phyloP scores from a whole-genome alignment of 768 basidiomycete genomes.

The Pulveroboletus sp. region DNA sequence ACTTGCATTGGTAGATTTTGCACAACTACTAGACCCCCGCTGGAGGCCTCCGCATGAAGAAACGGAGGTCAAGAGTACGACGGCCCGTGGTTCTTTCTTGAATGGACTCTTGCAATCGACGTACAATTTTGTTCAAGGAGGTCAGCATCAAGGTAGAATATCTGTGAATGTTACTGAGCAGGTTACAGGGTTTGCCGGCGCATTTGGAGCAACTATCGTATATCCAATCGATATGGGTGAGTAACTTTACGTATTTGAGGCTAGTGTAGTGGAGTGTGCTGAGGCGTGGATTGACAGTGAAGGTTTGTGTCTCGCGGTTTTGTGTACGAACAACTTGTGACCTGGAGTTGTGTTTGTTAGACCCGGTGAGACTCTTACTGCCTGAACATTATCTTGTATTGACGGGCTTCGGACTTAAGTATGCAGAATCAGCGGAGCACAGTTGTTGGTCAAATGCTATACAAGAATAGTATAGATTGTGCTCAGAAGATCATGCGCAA shows the following conservation, averaged over 20 bases:
- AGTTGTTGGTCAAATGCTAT: conserved; percentile 93
- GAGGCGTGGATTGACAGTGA: conserved; percentile 44
- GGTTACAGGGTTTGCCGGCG: conserved; percentile 78
- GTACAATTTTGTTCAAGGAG: conserved; percentile 88
- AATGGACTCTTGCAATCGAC: conserved; percentile 60
- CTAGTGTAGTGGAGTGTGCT: conserved; percentile 4
- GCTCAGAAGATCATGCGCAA: conserved; percentile 90
- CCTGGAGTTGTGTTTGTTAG: conserved; percentile 29
- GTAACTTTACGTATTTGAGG: conserved; percentile 27
- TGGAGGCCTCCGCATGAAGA: conserved; percentile 74
- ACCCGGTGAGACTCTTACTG: conserved; percentile 46
- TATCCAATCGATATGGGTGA: conserved; percentile 93
- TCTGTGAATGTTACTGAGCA: conserved; percentile 11
- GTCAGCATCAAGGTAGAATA: conserved; percentile 34
- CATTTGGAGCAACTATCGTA: conserved; percentile 93
- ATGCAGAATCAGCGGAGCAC: conserved; percentile 98
- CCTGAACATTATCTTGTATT: neutral
- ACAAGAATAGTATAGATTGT: conserved; percentile 96
- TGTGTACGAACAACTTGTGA: conserved; percentile 6
- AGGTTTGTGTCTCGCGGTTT: conserved; percentile 45
- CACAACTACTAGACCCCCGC: conserved; percentile 84
- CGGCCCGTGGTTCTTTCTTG: conserved; percentile 42
- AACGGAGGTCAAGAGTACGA: conserved; percentile 31
- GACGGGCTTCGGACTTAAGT: conserved; percentile 35
- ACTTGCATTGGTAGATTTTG: conserved; percentile 86